Conservation (phyloP, 2,329 filamentous ascomycete species). For the Fusarium sp. region DNA sequence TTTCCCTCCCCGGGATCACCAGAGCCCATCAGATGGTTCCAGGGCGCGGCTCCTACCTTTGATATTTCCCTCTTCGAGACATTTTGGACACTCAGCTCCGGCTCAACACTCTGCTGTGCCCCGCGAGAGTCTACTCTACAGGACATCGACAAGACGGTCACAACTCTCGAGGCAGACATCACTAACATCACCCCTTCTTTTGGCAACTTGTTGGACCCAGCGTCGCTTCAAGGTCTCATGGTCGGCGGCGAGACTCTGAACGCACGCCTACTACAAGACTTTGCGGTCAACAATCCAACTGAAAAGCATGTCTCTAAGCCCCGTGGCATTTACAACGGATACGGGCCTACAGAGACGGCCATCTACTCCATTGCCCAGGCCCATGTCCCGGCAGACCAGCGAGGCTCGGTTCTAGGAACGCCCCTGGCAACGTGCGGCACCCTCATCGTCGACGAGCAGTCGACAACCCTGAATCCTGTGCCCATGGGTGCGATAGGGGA, state of each 20-base stretch:
- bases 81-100: constrained; percentile 17
- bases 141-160: constrained; percentile 18
- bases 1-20: neutral
- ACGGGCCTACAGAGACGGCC: constrained; percentile 13
- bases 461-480: neutral
- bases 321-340: constrained; percentile 18
- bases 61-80: constrained; percentile 27
- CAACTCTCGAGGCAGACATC: constrained; percentile 5
- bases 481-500: constrained; percentile 19
- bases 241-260: constrained; percentile 29
- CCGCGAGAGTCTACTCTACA: constrained; percentile 10
- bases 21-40: constrained; percentile 18
- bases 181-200: constrained; percentile 26
- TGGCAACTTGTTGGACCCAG: constrained; percentile 12
- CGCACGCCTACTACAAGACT: constrained; percentile 8
- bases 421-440: constrained; percentile 1
- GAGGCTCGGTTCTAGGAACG: constrained; percentile 13
- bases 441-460: neutral
- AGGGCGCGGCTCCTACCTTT: constrained; percentile 20
- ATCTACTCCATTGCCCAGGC: constrained; percentile 25
- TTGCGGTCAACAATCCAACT: neutral
- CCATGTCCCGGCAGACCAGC: neutral
- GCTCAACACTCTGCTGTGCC: constrained; percentile 22
- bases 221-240: constrained; percentile 4
- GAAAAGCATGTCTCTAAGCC: neutral